These are phyloP conservation scores for Schizosaccharomyces octosporus DNA, from an alignment of 805 yeast species.

Conservation along the genomic window DNA sequence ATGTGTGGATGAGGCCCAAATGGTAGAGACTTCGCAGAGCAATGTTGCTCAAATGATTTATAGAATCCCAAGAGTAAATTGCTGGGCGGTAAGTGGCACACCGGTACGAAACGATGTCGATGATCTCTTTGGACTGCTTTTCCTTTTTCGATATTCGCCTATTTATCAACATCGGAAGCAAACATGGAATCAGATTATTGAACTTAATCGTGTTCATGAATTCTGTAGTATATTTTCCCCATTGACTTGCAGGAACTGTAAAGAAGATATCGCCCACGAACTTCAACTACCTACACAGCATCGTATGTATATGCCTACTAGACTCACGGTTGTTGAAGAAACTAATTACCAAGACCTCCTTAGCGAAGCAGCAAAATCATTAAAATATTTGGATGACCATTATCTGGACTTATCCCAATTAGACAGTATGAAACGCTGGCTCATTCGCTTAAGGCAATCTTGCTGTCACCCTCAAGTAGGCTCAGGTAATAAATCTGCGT, in stretches of 20 bases:
- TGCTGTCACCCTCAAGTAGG: constrained; percentile 49
- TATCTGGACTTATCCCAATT: constrained; percentile 2
- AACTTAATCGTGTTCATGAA: constrained; percentile 11
- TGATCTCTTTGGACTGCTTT: constrained; percentile 48
- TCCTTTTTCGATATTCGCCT: constrained; percentile 45
- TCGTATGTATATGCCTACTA: constrained; percentile 41
- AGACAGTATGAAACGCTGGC: constrained; percentile 31
- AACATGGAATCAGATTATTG: constrained; percentile 10
- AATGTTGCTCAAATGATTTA: constrained; percentile 62
- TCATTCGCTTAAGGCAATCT: constrained; percentile 41
- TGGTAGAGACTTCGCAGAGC: constrained; percentile 51
- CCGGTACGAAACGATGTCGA: constrained; percentile 44
- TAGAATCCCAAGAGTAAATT: constrained; percentile 57
- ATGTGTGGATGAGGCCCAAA: constrained; percentile 80
- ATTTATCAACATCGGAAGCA: constrained; percentile 18
- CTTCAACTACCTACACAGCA: constrained; percentile 57
- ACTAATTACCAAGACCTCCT: constrained; percentile 40
- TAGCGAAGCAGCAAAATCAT: constrained; percentile 6
- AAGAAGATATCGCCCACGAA: constrained; percentile 55
- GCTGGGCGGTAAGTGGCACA: constrained; percentile 96
- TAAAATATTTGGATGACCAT: constrained; percentile 4
- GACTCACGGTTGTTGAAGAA: constrained; percentile 63
- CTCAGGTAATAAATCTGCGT: constrained; percentile 10
- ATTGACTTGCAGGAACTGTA: constrained; percentile 56
- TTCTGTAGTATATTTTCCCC: constrained; percentile 28